Percentiles rank a stretch among this genome's conserved stretches.
These are phyloP conservation scores for Elsinoe batatas DNA, from an alignment of 2,329 filamentous ascomycete genomes.

Conservation along the genomic window DNA sequence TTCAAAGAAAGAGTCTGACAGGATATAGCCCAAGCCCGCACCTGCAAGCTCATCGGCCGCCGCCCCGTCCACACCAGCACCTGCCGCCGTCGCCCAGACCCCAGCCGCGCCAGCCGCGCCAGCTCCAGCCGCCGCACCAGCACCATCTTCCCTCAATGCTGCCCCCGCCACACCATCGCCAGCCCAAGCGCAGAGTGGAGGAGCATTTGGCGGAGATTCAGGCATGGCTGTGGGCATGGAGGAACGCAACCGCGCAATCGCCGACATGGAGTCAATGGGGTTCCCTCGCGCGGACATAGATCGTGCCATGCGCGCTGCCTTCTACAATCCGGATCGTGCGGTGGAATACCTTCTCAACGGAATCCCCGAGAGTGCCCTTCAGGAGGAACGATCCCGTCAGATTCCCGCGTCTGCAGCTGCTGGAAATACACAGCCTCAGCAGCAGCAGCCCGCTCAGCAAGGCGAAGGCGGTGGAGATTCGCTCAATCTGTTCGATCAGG, in stretches of 20 bases:
- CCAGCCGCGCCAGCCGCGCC: constrained; percentile 41
- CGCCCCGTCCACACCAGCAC: constrained; percentile 50
- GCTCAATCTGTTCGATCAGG: constrained; percentile 87
- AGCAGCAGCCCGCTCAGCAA: background rate
- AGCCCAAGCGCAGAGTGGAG: constrained; percentile 29
- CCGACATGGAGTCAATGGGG: constrained; percentile 95
- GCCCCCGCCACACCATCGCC: constrained; percentile 43
- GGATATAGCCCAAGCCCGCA: constrained; percentile 57
- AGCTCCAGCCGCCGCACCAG: constrained; percentile 55
- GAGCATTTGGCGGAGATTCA: constrained; percentile 59
- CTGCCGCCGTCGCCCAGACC: constrained; percentile 36
- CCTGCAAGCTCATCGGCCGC: constrained; percentile 32
- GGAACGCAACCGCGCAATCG: constrained; percentile 70
- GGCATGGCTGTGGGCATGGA: constrained; percentile 70
- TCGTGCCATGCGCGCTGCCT: constrained; percentile 88
- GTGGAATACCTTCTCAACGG: constrained; percentile 92
- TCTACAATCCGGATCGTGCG: constrained; percentile 91
- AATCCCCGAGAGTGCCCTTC: constrained; percentile 75
- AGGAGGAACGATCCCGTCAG: constrained; percentile 52
- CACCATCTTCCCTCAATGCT: constrained; percentile 40
- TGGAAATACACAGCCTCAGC: constrained; percentile 30
- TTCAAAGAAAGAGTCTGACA: constrained; percentile 18
- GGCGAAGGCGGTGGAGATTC: constrained; percentile 44
- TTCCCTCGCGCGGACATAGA: constrained; percentile 84
- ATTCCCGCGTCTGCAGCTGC: constrained; percentile 23